Conservation (phyloP, 176 grass and related monocot genomes). For the Oryza glaberrima region DNA sequence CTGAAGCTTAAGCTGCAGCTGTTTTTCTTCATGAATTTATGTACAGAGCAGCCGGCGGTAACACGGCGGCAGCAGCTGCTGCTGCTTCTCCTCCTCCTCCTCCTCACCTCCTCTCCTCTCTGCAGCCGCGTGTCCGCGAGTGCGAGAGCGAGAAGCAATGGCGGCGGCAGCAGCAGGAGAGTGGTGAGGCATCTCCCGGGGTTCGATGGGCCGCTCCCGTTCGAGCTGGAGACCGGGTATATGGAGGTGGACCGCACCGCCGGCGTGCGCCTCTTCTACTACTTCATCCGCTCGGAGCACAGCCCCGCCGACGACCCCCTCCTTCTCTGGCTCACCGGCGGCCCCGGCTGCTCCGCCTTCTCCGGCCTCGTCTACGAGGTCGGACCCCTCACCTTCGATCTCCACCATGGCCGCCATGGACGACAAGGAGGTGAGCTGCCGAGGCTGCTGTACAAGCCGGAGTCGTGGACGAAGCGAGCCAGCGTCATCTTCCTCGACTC, state of each 20-base stretch:
- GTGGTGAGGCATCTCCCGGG: not conserved
- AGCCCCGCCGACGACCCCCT: slow-evolving; percentile 40
- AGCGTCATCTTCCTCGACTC: slow-evolving; percentile 81
- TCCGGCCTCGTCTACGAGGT: slow-evolving; percentile 56
- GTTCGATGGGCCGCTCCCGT: not conserved
- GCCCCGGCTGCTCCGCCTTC: slow-evolving; percentile 56
- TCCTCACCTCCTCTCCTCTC: no score
- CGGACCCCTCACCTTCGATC: slow-evolving; percentile 62
- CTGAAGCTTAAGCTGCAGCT: no score
- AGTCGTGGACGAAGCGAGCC: slow-evolving; percentile 72
- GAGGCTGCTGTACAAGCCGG: slow-evolving; percentile 45
- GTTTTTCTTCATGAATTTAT: no score
- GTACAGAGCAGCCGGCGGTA: no score
- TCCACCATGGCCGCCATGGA: not conserved
- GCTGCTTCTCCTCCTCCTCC: no score
- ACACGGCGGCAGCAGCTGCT: no score
- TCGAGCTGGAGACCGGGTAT: slow-evolving; percentile 27
- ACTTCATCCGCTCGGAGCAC: slow-evolving; percentile 53
- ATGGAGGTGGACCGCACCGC: slow-evolving; percentile 46
- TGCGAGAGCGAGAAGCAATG: no score
- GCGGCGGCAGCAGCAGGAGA: not conserved
- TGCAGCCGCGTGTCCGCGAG: no score
- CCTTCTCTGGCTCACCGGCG: slow-evolving; percentile 57
- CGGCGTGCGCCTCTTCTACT: slow-evolving; percentile 58
- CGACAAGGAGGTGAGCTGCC: not conserved